These are phyloP conservation scores for Aspergillaceae sp. DNA, from an alignment of 2,329 filamentous ascomycete species.

Conservation along the genomic window DNA sequence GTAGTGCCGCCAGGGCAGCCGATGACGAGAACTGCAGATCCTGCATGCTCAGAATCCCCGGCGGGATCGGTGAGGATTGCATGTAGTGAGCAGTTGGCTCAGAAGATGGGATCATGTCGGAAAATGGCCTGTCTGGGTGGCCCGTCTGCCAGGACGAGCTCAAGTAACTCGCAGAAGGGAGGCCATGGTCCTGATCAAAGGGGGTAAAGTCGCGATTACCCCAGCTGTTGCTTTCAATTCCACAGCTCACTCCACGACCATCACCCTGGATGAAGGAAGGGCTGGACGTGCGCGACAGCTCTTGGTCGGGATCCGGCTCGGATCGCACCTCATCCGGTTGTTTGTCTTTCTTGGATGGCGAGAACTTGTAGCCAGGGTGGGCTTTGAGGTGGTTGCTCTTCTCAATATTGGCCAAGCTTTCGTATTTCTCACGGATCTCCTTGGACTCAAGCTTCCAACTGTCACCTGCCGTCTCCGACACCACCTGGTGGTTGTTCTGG, in stretches of 20 bases:
- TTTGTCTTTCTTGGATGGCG: conserved; percentile 49
- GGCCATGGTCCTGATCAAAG: conserved; percentile 19
- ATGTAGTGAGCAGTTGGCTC: conserved; percentile 45
- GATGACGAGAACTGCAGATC: conserved; percentile 24
- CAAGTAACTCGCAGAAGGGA: conserved; percentile 23
- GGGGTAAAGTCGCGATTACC: conserved; percentile 29
- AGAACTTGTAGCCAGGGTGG: conserved; percentile 90
- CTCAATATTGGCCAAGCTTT: conserved; percentile 69
- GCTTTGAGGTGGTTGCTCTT: conserved; percentile 75
- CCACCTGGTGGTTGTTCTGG: conserved; percentile 87
- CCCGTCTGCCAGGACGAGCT: conserved; percentile 44
- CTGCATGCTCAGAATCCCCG: conserved; percentile 24
- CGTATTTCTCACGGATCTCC: conserved; percentile 66
- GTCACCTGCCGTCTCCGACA: conserved; percentile 76
- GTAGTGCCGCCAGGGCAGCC: conserved; percentile 34
- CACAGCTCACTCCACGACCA: conserved; percentile 17
- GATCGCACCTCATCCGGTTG: conserved; percentile 17
- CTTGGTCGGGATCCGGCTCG: conserved; percentile 4
- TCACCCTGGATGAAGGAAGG: conserved; percentile 10
- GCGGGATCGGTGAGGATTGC: conserved; percentile 38
- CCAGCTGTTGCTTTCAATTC: conserved; percentile 17
- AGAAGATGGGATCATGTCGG: conserved; percentile 37
- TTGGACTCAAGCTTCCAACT: conserved; percentile 77
- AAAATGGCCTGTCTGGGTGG: conserved; percentile 43
- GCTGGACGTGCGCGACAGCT: conserved; percentile 11